Evolutionary conservation across 768 basidiomycete species (phyloP), one percentile per base, ranked within the genome.

Genomic region (Chalciporus pseudorubinellus): DNA sequence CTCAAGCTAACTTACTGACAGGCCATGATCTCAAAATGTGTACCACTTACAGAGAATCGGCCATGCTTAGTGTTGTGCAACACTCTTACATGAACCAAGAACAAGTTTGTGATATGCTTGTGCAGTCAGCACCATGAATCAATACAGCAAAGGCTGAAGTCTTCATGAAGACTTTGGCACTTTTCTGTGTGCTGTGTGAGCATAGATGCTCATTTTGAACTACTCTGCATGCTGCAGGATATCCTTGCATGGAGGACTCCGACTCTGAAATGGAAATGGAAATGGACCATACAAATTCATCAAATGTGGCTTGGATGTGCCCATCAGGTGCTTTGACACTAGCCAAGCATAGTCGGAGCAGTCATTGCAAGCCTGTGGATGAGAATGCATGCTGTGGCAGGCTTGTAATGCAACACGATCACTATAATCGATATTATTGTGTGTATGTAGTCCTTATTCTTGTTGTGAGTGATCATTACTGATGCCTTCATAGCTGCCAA

Each of bases 151-250:
- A 19, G 18, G 38, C 38, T n/a, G 41, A 52, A 29, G 26, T 53
- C 14, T 53, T 53, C 16, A 49, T 20, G 22, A 53, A 53, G 43
- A 53, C 43, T 3, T n/a, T 53, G 1, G 38, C 38, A 1, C 46
- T 53, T 8, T 53, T 48, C 24, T 53, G 52, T 33, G 31, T 36
- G 1, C 11, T 53, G 12, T 26, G 14, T 1, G 39, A 53, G 12
- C 28, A 53, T 13, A 29, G 52, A 1, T 53, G 52, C 8, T 48
- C 31, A 2, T 53, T 53, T 10, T 31, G 14, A 29, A 44, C 18
- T 4, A 52, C n/a, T 11, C 34, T 11, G 4, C 11, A 13, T n/a
- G 4, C 13, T 10, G 34, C 3, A 34, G 11, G 13, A 34, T n/a
- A 10, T 11, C 11, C 13, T 4, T 3, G 34, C n/a, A n/a, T 13